Evolutionary conservation across 805 yeast species (phyloP), one percentile per base, ranked within the genome.

Genomic region (Candida ficus): DNA sequence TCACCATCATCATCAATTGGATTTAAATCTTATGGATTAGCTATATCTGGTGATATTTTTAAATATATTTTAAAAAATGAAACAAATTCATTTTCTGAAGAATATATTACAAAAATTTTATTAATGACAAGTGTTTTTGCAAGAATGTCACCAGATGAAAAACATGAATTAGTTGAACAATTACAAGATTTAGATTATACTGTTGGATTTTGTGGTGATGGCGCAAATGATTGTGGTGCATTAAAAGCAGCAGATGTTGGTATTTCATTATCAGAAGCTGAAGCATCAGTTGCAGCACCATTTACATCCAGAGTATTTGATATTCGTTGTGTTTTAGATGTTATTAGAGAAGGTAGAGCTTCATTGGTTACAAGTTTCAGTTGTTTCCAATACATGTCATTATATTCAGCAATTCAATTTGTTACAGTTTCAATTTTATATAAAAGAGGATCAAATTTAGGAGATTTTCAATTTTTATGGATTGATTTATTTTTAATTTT

Each of bases 191-290:
- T 93, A 17, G 96, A 90, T 54, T 91, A 91, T 58, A 87, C 95
- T 0, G 95, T 88, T 35, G 96, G 97, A 3, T 93, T 93, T 62
- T 93, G 98, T 64, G 99, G 99, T 28, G 99, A 93, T 65, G 99
- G 99, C 49, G 99, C 99, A 6, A 93, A 93, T 62, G 99, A 93
- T 58, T 93, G 98, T 64, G 99, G 99, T 50, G 99, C 99, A 0
- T 68, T 93, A 43, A 93, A 91, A 56, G 96, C 96, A 12, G 98
- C 99, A 0, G 96, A 93, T 64, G 95, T 95, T 37, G 99, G 99
- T 14, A 79, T 93, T 16, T 91, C 98, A 0, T 66, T 93, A 35
- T 86, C 96, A 22, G 99, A 93, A 60, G 99, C 98, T 0, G 99
- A 93, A 58, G 99, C 99, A 0, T 85, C 95, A 4, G 97, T 93